Conservation (phyloP, 2,329 filamentous ascomycete species). For the Colletotrichum aenigma region DNA sequence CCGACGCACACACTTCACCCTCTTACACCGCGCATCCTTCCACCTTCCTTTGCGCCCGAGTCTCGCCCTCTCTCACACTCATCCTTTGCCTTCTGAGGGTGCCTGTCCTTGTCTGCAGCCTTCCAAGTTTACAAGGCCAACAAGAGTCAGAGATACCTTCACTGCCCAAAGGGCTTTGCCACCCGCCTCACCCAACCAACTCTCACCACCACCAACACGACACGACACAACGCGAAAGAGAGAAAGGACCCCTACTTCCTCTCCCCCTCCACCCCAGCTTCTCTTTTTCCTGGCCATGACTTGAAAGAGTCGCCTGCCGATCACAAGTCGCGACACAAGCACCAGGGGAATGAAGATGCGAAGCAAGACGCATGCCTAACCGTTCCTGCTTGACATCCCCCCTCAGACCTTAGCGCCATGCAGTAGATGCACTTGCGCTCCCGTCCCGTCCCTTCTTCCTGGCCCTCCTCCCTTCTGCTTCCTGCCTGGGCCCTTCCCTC, state of each 20-base stretch:
- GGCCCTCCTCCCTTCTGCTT: not conserved
- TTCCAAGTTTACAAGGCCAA: not conserved
- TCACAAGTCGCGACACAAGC: slow-evolving; percentile 15
- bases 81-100: not conserved
- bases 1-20: slow-evolving; percentile 8
- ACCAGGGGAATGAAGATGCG: slow-evolving; percentile 18
- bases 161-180: slow-evolving; percentile 2
- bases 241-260: not conserved
- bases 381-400: slow-evolving; percentile 18
- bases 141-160: not conserved
- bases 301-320: slow-evolving; percentile 16
- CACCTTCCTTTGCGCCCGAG: slow-evolving; percentile 1
- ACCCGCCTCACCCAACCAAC: slow-evolving; percentile 3
- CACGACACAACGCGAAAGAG: not conserved
- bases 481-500: slow-evolving; percentile 8
- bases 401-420: slow-evolving; percentile 20
- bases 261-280: not conserved
- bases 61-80: not conserved
- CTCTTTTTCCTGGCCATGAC: slow-evolving; percentile 3
- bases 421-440: slow-evolving; percentile 22
- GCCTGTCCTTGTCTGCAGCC: not conserved
- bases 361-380: slow-evolving; percentile 19
- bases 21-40: slow-evolving; percentile 8
- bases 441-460: slow-evolving; percentile 19
- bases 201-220: not conserved